Percentiles rank a stretch among this genome's conserved stretches.
These are phyloP conservation scores for Neurospora tetrasperma DNA, from an alignment of 495 filamentous ascomycete genomes.

Conservation along the genomic window DNA sequence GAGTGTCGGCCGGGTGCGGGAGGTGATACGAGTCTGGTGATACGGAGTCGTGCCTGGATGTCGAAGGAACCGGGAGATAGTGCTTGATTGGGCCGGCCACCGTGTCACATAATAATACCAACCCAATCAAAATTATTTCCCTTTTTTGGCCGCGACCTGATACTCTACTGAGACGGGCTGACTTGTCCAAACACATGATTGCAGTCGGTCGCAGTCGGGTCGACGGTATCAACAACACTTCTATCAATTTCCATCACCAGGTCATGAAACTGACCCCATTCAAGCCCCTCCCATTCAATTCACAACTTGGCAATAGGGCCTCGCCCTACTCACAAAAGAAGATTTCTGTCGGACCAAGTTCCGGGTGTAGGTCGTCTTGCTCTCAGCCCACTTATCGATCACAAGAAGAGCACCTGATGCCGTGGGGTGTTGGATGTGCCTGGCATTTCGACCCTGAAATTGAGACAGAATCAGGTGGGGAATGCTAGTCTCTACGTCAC, in stretches of 20 bases:
- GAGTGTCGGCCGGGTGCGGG: not conserved
- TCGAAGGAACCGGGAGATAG: not conserved
- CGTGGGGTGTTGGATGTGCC: not conserved
- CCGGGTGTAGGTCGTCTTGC: not conserved
- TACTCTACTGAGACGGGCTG: not conserved
- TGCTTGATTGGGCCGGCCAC: not conserved
- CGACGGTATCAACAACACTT: not conserved
- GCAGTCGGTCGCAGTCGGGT: not conserved
- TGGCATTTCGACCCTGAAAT: not conserved
- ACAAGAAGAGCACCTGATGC: not conserved
- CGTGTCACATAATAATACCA: not conserved
- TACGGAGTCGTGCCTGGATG: not conserved
- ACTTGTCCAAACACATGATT: not conserved
- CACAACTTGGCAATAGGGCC: not conserved
- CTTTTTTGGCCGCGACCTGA: not conserved
- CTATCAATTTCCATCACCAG: not conserved
- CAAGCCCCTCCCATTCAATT: not conserved
- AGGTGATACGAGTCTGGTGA: not conserved
- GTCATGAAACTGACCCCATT: not conserved
- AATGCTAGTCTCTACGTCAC: not conserved
- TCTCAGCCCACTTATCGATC: not conserved
- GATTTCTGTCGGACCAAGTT: not conserved
- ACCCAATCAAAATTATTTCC: not conserved
- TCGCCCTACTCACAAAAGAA: not conserved
- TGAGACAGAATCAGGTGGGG: not conserved